Conservation (phyloP, 2,329 filamentous ascomycete species). For the Pseudopithomyces chartarum region DNA sequence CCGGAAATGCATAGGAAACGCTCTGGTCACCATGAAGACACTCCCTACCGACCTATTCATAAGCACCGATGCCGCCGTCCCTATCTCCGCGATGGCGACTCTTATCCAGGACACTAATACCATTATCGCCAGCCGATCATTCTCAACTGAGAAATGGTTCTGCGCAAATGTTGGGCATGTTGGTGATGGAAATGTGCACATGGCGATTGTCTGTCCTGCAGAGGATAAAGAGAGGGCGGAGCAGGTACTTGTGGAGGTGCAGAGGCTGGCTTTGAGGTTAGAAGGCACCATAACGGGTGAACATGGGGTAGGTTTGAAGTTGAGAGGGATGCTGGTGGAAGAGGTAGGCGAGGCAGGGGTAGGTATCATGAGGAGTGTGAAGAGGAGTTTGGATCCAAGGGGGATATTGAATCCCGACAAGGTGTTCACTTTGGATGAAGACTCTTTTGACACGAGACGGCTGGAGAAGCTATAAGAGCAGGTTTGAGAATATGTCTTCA, state of each 20-base stretch:
- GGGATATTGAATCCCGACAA: slow-evolving; percentile 68
- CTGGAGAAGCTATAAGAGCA: not conserved
- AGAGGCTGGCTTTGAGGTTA: slow-evolving; percentile 77
- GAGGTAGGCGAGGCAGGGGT: slow-evolving; percentile 76
- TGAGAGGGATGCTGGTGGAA: slow-evolving; percentile 78
- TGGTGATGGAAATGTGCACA: slow-evolving; percentile 61
- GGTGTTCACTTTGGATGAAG: slow-evolving; percentile 57
- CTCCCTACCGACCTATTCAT: slow-evolving; percentile 65
- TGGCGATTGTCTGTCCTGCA: slow-evolving; percentile 33
- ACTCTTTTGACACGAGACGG: not conserved
- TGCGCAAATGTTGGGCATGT: slow-evolving; percentile 69
- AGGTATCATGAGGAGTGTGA: slow-evolving; percentile 80
- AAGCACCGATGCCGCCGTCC: slow-evolving; percentile 80
- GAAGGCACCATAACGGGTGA: slow-evolving; percentile 86
- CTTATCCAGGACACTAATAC: slow-evolving; percentile 75
- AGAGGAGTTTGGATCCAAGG: slow-evolving; percentile 75
- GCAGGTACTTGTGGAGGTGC: slow-evolving; percentile 60
- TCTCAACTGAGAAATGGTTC: slow-evolving; percentile 25
- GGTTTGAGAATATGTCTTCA: not conserved
- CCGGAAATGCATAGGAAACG: slow-evolving; percentile 73
- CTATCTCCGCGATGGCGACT: slow-evolving; percentile 70
- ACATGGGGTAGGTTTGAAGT: slow-evolving; percentile 80
- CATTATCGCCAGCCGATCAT: slow-evolving; percentile 55
- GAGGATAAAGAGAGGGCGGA: slow-evolving; percentile 30
- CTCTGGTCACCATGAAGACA: slow-evolving; percentile 67